Evolutionary conservation across 176 grass and related monocot species (phyloP), one percentile per base, ranked within the genome.

Genomic region (Oryza meridionalis): DNA sequence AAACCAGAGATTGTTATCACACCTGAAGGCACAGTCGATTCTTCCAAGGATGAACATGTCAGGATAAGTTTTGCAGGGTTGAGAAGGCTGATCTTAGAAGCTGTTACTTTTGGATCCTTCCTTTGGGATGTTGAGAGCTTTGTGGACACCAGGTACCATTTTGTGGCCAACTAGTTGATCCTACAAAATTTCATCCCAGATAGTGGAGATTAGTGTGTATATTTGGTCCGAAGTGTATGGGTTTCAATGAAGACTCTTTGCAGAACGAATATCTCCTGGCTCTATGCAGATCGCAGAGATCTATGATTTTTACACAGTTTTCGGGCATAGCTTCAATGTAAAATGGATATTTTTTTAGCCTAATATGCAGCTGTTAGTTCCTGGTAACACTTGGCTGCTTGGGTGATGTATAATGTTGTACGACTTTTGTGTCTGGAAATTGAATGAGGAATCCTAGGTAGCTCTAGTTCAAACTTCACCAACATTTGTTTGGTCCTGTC

Each of bases 41-140:
- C 96, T 37, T 96, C 93, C 9, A 99, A 92, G 80, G 93, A 99
- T 72, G 96, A 96, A 58, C 89, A 96, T 80, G 79, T 96, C 32
- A 89, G 86, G 71, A 94, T 99, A 73, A 99, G 93, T 76, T 96
- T 96, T 51, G 25, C 90, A 0, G 90, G 91, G 46, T 77, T 99
- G 88, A 94, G 87, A 87, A 88, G 96, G 81, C 65, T 99, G 51
- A 92, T 99, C 85, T 74, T 99, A 66, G 96, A 99, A 67, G 96
- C 96, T 70, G 93, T 96, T 77, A 96, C 96, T 17, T 96, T 99
- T 45, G 96, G 96, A 8, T 96, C 96, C 11, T 94, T 99, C 83
- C 92, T 96, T 11, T 99, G 96, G 96, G 93, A 99, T 61, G 90
- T 92, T 7, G 96, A 99, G 84, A 91, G 88, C 88, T 99, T 85